A percentile compares a stretch with the other conserved stretches of the same genome.
phyloP scores from a whole-genome alignment of 169 alveolate species.

The Plasmodium malariae region DNA sequence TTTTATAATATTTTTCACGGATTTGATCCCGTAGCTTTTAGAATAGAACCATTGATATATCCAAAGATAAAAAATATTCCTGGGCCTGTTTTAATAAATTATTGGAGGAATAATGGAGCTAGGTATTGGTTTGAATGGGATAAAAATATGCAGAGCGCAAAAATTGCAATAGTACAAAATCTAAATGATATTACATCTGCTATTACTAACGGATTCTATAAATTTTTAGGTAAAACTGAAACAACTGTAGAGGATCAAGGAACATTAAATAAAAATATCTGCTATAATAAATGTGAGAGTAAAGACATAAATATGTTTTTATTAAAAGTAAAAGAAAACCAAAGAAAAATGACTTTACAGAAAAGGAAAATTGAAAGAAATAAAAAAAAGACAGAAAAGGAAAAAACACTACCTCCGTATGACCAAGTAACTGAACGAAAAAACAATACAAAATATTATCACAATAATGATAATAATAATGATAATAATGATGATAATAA shows the following conservation, averaged over 20 bases:
- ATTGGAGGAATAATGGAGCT: constrained; percentile 89
- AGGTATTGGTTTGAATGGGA: constrained; percentile 91
- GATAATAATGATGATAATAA: neutral
- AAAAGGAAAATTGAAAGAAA: constrained; percentile 47
- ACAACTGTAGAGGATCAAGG: constrained; percentile 77
- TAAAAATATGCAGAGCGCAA: constrained; percentile 85
- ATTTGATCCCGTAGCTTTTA: constrained; percentile 88
- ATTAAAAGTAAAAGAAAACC: constrained; percentile 75
- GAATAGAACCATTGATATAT: constrained; percentile 88
- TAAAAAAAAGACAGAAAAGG: neutral
- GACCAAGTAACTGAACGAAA: neutral
- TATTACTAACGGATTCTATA: constrained; percentile 78
- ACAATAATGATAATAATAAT: neutral
- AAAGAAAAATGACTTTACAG: constrained; percentile 74
- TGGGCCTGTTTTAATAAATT: constrained; percentile 88
- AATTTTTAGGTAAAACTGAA: constrained; percentile 76
- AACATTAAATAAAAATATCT: constrained; percentile 51
- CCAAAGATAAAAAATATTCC: constrained; percentile 82
- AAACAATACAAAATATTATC: neutral
- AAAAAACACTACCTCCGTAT: neutral
- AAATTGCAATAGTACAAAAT: constrained; percentile 79
- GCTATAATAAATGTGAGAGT: constrained; percentile 77
- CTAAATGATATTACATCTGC: constrained; percentile 83
- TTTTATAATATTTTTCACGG: constrained; percentile 89
- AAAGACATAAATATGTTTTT: constrained; percentile 78